phyloP scores from a whole-genome alignment of 331 rosid species.

The Phaseolus coccineus region DNA sequence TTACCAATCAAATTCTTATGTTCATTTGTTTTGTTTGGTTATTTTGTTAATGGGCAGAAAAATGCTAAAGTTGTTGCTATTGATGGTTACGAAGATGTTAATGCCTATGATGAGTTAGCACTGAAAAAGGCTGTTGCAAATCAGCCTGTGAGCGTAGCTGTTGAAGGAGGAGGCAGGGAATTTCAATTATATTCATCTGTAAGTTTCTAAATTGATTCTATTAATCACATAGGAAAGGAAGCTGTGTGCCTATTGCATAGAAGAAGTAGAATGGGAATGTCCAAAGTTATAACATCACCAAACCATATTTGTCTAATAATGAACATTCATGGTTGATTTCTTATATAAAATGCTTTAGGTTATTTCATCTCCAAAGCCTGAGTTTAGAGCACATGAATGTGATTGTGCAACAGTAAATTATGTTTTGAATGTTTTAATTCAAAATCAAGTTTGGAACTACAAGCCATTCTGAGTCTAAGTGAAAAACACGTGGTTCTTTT shows the following conservation, averaged over 20 bases:
- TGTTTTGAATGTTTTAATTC: not conserved
- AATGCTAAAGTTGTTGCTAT: slow-evolving; percentile 86
- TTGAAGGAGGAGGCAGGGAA: slow-evolving; percentile 95
- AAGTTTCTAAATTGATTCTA: slow-evolving; percentile 38
- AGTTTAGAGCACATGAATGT: not conserved
- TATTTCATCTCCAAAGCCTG: not conserved
- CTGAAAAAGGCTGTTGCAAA: slow-evolving; percentile 76
- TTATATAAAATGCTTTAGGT: not conserved
- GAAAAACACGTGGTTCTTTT: no score
- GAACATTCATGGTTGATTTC: not conserved
- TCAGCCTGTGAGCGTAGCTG: slow-evolving; percentile 79
- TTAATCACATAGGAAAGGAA: not conserved
- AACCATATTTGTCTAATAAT: no score
- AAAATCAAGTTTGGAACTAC: not conserved
- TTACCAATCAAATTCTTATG: not conserved
- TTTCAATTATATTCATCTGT: slow-evolving; percentile 86
- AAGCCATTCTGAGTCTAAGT: no score
- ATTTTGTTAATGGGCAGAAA: slow-evolving; percentile 61
- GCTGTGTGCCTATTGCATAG: not conserved
- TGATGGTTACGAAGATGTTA: slow-evolving; percentile 80
- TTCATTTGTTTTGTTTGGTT: not conserved
- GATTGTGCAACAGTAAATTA: not conserved
- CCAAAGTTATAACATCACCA: not conserved
- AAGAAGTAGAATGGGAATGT: not conserved
- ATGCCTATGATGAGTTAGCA: slow-evolving; percentile 65